A percentile compares a stretch with the other conserved stretches of the same genome.
Evolutionary conservation across 805 yeast genomes (phyloP).

Genomic region (Candida wancherniae): DNA sequence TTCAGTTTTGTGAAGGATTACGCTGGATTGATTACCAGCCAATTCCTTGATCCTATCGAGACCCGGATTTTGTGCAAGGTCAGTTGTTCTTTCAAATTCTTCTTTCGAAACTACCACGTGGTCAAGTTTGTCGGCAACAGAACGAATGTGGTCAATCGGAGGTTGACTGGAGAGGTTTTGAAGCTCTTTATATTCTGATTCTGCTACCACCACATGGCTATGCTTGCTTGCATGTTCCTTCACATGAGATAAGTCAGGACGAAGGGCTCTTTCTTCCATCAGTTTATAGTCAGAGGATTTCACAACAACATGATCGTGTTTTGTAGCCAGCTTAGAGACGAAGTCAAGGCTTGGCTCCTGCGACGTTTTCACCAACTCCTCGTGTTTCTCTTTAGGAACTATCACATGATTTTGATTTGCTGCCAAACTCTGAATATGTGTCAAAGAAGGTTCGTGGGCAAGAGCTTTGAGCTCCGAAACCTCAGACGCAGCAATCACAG

Average conservation of each 20-base stretch:
- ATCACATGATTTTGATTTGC: constrained; percentile 5
- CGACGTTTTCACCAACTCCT: constrained; percentile 6
- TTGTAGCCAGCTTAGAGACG: constrained; percentile 5
- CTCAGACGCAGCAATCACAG: constrained; percentile 5
- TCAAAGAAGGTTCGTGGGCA: constrained; percentile 12
- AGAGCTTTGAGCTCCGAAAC: constrained; percentile 3
- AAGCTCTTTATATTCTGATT: constrained; percentile 22
- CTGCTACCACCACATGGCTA: constrained; percentile 25
- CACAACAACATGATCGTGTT: constrained; percentile 3
- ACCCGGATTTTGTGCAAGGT: constrained; percentile 15
- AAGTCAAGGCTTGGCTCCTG: constrained; percentile 7
- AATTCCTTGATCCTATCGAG: constrained; percentile 13
- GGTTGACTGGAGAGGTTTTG: constrained; percentile 14
- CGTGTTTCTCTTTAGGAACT: constrained; percentile 3
- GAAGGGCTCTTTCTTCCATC: constrained; percentile 1
- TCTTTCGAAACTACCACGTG: constrained; percentile 11
- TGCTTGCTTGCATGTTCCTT: constrained; percentile 31
- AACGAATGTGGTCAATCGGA: constrained; percentile 16
- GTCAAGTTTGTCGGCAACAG: constrained; percentile 13
- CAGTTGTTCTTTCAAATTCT: constrained; percentile 8
- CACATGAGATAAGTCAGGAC: too few relatives aligned
- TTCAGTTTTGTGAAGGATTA: constrained; percentile 11
- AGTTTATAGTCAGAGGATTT: constrained; percentile 5
- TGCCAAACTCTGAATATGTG: constrained; percentile 11
- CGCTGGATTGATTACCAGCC: constrained; percentile 11